Evolutionary conservation across 1,284 basidiomycete genomes (phyloP).

Genomic region (Cryptococcus sp.): DNA sequence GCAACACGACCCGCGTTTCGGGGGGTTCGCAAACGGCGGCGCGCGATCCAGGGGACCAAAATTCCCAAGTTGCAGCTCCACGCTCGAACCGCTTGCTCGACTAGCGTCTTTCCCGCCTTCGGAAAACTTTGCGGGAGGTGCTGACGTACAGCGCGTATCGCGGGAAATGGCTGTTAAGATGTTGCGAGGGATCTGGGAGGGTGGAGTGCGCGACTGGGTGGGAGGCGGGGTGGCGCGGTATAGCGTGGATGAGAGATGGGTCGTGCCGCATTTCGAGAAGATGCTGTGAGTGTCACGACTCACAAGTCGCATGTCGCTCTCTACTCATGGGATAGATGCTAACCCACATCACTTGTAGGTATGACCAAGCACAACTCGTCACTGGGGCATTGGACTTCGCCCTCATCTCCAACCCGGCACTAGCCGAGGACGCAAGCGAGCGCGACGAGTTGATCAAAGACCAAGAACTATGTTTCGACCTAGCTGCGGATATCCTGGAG

Average conservation of each 20-base stretch:
- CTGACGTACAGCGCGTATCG: conserved; percentile 37
- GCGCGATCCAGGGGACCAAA: conserved; percentile 46
- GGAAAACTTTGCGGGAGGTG: conserved; percentile 22
- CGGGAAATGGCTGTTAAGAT: conserved; percentile 41
- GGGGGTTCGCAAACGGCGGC: conserved; percentile 53
- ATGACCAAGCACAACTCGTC: conserved; percentile 57
- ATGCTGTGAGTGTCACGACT: conserved; percentile 49
- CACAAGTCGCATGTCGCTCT: not conserved
- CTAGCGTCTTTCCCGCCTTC: conserved; percentile 20
- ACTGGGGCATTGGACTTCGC: conserved; percentile 41
- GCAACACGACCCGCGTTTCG: conserved; percentile 46
- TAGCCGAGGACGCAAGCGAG: conserved; percentile 4
- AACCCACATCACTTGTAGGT: conserved; percentile 24
- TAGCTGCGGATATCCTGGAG: conserved; percentile 49
- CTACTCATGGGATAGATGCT: not conserved
- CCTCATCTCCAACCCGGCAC: conserved; percentile 20
- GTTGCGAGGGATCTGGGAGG: conserved; percentile 51
- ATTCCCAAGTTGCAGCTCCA: conserved; percentile 48
- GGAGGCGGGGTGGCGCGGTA: conserved; percentile 57
- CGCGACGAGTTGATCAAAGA: conserved; percentile 15
- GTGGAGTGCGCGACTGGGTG: conserved; percentile 58
- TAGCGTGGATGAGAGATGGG: conserved; percentile 57
- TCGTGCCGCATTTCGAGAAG: conserved; percentile 59
- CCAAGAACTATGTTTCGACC: conserved; percentile 31
- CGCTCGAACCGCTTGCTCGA: conserved; percentile 38